These are phyloP conservation scores for Colletotrichum liaoningense DNA, from an alignment of 2,329 filamentous ascomycete species.

Conservation along the genomic window DNA sequence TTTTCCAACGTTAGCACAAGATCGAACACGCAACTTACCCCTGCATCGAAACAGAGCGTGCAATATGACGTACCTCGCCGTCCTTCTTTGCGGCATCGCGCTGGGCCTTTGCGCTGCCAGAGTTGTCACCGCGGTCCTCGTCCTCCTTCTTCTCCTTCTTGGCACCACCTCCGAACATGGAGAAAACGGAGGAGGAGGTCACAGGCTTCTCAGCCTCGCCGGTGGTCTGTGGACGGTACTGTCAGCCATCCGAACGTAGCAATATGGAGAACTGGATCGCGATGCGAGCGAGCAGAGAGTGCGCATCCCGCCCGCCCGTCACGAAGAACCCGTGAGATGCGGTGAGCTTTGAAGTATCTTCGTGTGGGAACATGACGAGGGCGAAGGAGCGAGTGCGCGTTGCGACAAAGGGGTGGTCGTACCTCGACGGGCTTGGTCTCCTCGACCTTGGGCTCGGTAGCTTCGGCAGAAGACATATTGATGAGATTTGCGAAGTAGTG, in stretches of 20 bases:
- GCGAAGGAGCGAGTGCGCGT: not conserved
- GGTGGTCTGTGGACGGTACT: slow-evolving; percentile 20
- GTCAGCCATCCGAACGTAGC: slow-evolving; percentile 8
- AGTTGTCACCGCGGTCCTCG: slow-evolving; percentile 86
- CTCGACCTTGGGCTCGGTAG: slow-evolving; percentile 66
- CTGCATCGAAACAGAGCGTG: not conserved
- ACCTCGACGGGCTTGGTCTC: slow-evolving; percentile 52
- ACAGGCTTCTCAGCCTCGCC: slow-evolving; percentile 53
- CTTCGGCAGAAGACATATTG: slow-evolving; percentile 62
- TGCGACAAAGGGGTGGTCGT: slow-evolving; percentile 26
- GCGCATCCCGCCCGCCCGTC: not conserved
- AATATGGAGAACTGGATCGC: not conserved
- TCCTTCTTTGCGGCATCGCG: slow-evolving; percentile 69
- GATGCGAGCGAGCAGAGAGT: not conserved
- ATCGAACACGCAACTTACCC: not conserved
- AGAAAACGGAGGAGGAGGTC: slow-evolving; percentile 81
- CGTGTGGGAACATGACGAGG: not conserved
- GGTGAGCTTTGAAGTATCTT: not conserved
- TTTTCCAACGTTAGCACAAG: slow-evolving; percentile 8
- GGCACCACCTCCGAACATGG: slow-evolving; percentile 97
- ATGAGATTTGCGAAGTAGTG: slow-evolving; percentile 15
- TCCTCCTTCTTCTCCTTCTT: slow-evolving; percentile 97
- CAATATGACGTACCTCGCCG: slow-evolving; percentile 59
- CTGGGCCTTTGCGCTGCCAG: slow-evolving; percentile 87
- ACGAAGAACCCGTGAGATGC: not conserved